Evolutionary conservation across 495 filamentous ascomycete species (phyloP).

Genomic region (Xylaria acuta): DNA sequence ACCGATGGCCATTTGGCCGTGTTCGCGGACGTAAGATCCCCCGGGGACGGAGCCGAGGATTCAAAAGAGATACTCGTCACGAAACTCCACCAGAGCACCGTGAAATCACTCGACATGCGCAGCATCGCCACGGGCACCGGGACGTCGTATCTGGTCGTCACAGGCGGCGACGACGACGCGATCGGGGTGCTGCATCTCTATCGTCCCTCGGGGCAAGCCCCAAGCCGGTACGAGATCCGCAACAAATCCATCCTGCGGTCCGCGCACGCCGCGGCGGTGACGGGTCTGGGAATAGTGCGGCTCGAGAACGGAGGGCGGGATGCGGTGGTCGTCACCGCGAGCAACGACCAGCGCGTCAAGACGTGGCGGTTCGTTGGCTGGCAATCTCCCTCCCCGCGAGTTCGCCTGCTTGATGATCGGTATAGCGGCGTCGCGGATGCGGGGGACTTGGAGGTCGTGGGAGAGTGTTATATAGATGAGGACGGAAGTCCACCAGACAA

Average conservation of each 20-base stretch:
- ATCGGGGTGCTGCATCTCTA: slow-evolving; percentile 63
- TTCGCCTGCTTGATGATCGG: slow-evolving; percentile 56
- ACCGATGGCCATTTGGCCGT: slow-evolving; percentile 55
- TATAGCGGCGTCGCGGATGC: slow-evolving; percentile 72
- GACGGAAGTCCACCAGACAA: slow-evolving; percentile 3
- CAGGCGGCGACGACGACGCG: slow-evolving; percentile 86
- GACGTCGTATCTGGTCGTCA: slow-evolving; percentile 60
- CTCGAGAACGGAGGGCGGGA: slow-evolving; percentile 23
- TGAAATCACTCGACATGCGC: slow-evolving; percentile 63
- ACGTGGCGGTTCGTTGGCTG: slow-evolving; percentile 64
- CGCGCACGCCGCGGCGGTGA: slow-evolving; percentile 84
- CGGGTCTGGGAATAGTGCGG: slow-evolving; percentile 62
- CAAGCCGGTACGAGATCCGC: slow-evolving; percentile 30
- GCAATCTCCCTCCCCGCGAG: slow-evolving; percentile 34
- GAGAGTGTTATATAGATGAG: neutral
- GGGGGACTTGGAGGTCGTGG: slow-evolving; percentile 38
- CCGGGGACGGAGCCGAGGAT: neutral
- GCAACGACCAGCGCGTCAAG: slow-evolving; percentile 84
- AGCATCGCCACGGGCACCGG: slow-evolving; percentile 32
- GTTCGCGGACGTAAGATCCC: slow-evolving; percentile 35
- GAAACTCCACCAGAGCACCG: slow-evolving; percentile 74
- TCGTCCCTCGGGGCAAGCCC: slow-evolving; percentile 1
- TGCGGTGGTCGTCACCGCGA: slow-evolving; percentile 61
- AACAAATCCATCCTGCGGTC: slow-evolving; percentile 65
- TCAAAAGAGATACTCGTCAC: slow-evolving; percentile 30